A percentile compares a stretch with the other conserved stretches of the same genome.
Evolutionary conservation across 2,329 filamentous ascomycete genomes (phyloP).

Genomic region (Ophiocordyceps camponoti-leonardi): DNA sequence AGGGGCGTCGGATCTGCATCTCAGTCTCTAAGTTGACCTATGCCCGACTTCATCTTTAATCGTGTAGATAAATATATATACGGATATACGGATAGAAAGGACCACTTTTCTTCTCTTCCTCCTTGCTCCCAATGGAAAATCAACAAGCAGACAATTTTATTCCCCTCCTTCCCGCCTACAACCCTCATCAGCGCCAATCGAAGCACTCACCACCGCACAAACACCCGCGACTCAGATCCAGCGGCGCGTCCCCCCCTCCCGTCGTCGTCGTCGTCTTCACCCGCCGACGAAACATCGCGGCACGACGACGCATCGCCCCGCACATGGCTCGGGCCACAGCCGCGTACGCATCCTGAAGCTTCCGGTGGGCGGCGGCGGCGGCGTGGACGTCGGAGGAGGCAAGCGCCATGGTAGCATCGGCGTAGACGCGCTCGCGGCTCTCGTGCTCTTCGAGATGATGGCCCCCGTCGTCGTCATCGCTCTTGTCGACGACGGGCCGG

Average conservation of each 20-base stretch:
- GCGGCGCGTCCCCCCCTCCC: not conserved
- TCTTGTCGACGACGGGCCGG: not conserved
- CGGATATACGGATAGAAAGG: too few relatives aligned
- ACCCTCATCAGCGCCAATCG: not conserved
- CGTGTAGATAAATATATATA: too few relatives aligned
- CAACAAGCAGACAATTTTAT: too few relatives aligned
- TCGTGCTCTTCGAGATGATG: not conserved
- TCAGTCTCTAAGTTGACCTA: too few relatives aligned
- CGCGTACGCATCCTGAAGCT: not conserved
- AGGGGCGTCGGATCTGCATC: too few relatives aligned
- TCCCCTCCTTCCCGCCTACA: not conserved
- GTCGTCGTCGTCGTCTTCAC: too few relatives aligned
- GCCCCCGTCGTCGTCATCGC: not conserved
- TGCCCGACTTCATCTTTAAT: too few relatives aligned
- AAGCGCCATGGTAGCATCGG: not conserved
- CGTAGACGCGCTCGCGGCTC: not conserved
- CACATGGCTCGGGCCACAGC: not conserved
- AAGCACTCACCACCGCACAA: not conserved
- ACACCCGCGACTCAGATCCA: not conserved
- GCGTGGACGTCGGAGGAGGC: not conserved
- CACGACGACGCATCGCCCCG: not conserved
- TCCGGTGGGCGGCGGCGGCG: not conserved
- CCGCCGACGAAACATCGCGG: not conserved
- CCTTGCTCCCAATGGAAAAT: too few relatives aligned
- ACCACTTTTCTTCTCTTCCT: too few relatives aligned